These are phyloP conservation scores for Serendipita sp. DNA, from an alignment of 768 basidiomycete species.

Conservation along the genomic window DNA sequence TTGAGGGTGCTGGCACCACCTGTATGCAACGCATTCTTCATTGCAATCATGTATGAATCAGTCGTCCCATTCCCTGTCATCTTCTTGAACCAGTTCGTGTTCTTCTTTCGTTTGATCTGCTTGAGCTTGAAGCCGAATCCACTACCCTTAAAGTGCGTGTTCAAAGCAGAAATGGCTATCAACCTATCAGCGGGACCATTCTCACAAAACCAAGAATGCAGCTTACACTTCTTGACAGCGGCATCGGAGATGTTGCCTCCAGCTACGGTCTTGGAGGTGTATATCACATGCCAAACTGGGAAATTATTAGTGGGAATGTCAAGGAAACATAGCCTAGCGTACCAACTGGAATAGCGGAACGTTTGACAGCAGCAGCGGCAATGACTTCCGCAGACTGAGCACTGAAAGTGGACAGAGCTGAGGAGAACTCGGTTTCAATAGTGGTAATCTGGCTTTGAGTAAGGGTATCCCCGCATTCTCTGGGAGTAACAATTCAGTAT, in stretches of 20 bases:
- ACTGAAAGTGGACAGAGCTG: no score
- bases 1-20: slow-evolving; percentile 29
- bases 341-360: neutral
- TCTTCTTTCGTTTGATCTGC: slow-evolving; percentile 26
- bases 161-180: slow-evolving; percentile 24
- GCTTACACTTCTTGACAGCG: neutral
- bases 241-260: neutral
- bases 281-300: slow-evolving; percentile 39
- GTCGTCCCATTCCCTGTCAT: slow-evolving; percentile 18
- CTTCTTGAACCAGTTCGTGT: slow-evolving; percentile 32
- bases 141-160: slow-evolving; percentile 23
- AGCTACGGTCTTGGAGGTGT: slow-evolving; percentile 14
- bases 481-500: no score
- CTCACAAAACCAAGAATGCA: neutral
- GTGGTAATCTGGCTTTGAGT: no score
- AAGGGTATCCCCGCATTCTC: no score
- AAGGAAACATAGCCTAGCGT: neutral
- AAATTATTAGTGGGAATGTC: neutral
- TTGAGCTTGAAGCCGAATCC: slow-evolving; percentile 28
- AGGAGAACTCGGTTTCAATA: no score
- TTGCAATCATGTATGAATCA: slow-evolving; percentile 21
- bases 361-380: no score
- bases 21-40: slow-evolving; percentile 31
- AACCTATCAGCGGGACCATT: neutral
- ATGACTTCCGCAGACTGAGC: no score